These are phyloP conservation scores for Juncus effusus DNA, from an alignment of 176 grass and related monocot genomes.

Conservation along the genomic window DNA sequence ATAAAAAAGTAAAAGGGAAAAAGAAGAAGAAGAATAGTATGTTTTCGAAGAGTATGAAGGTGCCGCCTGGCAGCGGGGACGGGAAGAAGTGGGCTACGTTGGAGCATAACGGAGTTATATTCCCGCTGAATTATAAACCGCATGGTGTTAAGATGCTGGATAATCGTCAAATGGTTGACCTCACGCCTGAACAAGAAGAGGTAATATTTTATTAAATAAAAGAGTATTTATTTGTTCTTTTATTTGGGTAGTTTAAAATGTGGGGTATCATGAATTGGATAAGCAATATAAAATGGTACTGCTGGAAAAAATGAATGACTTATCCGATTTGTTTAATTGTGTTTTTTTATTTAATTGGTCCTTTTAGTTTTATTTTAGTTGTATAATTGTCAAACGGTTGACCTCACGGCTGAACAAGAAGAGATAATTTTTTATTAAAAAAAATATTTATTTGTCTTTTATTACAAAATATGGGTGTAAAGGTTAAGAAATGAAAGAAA, in stretches of 20 bases:
- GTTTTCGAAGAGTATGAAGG: constrained; percentile 47
- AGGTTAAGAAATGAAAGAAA: too few species aligned
- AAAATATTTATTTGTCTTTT: too few species aligned
- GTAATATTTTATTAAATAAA: constrained; percentile 33
- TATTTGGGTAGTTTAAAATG: background rate
- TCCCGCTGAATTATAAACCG: constrained; percentile 75
- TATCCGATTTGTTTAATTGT: too few species aligned
- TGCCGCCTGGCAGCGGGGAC: constrained; percentile 81
- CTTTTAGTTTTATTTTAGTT: too few species aligned
- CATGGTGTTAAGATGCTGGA: constrained; percentile 98
- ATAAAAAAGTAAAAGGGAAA: constrained; percentile 64
- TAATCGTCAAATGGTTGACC: constrained; percentile 66
- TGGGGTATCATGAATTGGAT: too few species aligned
- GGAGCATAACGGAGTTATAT: constrained; percentile 87
- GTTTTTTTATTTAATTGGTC: too few species aligned
- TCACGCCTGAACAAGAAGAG: constrained; percentile 94
- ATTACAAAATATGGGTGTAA: too few species aligned
- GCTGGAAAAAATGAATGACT: too few species aligned
- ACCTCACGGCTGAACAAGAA: too few species aligned
- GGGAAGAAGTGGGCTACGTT: constrained; percentile 90
- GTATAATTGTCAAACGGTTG: too few species aligned
- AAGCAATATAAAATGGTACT: too few species aligned
- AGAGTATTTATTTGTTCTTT: constrained; percentile 26
- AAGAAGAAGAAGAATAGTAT: constrained; percentile 60
- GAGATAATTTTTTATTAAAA: too few species aligned